These are phyloP conservation scores for Hirschfeldia incana DNA, from an alignment of 345 rosid species.

Conservation along the genomic window DNA sequence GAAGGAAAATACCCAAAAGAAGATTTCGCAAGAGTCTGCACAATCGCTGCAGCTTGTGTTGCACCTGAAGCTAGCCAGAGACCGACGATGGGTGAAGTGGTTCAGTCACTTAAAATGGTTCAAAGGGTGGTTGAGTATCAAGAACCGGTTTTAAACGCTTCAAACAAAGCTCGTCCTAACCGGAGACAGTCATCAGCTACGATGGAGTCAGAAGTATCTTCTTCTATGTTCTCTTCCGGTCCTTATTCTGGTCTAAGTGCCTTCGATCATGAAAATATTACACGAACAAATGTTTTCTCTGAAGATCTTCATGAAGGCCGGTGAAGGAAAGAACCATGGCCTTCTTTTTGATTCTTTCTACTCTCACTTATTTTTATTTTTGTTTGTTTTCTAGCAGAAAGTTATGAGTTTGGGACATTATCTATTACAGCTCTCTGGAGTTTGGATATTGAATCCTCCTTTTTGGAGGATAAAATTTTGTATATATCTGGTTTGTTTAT, in stretches of 20 bases:
- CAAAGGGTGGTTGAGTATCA: slow-evolving; percentile 81
- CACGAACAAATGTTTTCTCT: slow-evolving; percentile 77
- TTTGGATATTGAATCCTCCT: slow-evolving; percentile 21
- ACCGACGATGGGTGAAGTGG: too few relatives aligned
- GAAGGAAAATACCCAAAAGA: slow-evolving; percentile 87
- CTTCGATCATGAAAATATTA: slow-evolving; percentile 71
- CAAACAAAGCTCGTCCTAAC: slow-evolving; percentile 58
- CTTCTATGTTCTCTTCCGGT: slow-evolving; percentile 90
- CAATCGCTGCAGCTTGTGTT: too few relatives aligned
- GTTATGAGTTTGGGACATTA: slow-evolving; percentile 30
- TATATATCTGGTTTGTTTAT: slow-evolving; percentile 17
- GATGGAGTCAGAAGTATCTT: slow-evolving; percentile 92
- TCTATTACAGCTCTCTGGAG: slow-evolving; percentile 20
- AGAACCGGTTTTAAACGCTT: slow-evolving; percentile 47
- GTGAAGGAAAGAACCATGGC: slow-evolving; percentile 37
- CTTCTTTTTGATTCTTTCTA: slow-evolving; percentile 1
- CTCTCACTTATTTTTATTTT: slow-evolving; percentile 1
- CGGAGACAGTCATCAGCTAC: slow-evolving; percentile 83
- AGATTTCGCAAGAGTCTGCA: too few relatives aligned
- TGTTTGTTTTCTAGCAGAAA: neutral
- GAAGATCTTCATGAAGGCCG: slow-evolving; percentile 99
- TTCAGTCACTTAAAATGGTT: slow-evolving; percentile 99
- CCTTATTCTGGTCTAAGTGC: slow-evolving; percentile 84
- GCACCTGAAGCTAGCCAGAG: too few relatives aligned
- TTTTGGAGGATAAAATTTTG: slow-evolving; percentile 26